Evolutionary conservation across 768 basidiomycete genomes (phyloP), one percentile per base, ranked within the genome.

Genomic region (Astraeus odoratus): DNA sequence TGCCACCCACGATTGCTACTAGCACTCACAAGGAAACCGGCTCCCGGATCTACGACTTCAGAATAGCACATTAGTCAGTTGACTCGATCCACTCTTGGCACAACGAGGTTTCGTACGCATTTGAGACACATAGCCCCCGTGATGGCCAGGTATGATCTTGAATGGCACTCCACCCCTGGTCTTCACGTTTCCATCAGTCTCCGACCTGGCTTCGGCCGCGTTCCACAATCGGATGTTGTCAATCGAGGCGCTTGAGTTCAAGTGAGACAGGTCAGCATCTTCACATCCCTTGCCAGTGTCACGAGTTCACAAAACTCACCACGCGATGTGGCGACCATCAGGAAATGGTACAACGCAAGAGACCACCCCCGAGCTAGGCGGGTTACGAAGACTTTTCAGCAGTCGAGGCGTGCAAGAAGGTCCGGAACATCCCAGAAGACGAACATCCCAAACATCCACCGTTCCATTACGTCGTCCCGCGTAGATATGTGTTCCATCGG

Each of bases 181-280:
- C 58, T 75, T 81, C 44, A 78, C 77, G 39, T 62, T 74, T 15
- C 72, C 71, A 51, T 92, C 89, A 10, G 69, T 61, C 56, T 86
- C 83, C 29, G n/a, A n/a, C n/a, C 75, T 77, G 22, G 81, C 80
- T 46, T 91, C 87, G 10, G 81, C 77, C 10, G 87, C 85, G 54
- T 97, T 92, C 94, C 94, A 97, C 30, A 97, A 65, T 10, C 95
- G 78, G 50, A 98, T 77, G 58, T 95, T 95, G 67, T 98, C 95
- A 40, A 83, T 75, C 8, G 92, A 95, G 8, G 91, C 95, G 52
- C 89, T 94, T 4, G 30, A 31, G 12, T 7, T 7, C 6, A 29
- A 29, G 12, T 42, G 39, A 12, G 19, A 52, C 26, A 44, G 44
- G 34, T 29, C 52, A 43, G 53, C 57, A 50, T 37, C 45, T 50